phyloP scores from a whole-genome alignment of 352 stramenopile genomes.

The Globisporangium middletonii region DNA sequence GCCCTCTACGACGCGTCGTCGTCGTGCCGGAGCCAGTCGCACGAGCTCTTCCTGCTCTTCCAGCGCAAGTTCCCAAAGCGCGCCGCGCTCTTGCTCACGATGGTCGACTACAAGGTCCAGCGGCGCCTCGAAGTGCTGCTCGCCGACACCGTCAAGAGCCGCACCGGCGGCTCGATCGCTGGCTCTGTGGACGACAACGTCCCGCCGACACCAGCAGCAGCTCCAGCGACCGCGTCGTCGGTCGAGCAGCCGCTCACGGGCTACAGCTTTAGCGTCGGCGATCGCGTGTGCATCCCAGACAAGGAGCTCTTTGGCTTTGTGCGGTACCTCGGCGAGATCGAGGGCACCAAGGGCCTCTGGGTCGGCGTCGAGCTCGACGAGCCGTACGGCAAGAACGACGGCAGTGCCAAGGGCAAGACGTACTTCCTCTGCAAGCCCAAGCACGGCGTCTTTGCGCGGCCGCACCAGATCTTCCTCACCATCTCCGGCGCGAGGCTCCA shows the following conservation, averaged over 20 bases:
- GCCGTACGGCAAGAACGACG: conserved; percentile 77
- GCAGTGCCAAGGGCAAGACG: conserved; percentile 70
- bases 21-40: conserved; percentile 54
- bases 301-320: conserved; percentile 82
- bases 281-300: conserved; percentile 80
- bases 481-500: conserved; percentile 50
- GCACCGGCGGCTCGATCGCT: conserved; percentile 14
- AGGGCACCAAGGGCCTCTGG: conserved; percentile 63
- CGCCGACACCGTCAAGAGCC: conserved; percentile 10
- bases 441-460: conserved; percentile 72
- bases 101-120: conserved; percentile 81
- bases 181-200: conserved; percentile 50
- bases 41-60: conserved; percentile 67
- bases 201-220: not conserved
- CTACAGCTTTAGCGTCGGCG: conserved; percentile 52
- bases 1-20: conserved; percentile 77
- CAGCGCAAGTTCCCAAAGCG: conserved; percentile 77
- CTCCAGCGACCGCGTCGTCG: not conserved
- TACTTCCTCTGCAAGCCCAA: conserved; percentile 79
- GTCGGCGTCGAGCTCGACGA: conserved; percentile 77
- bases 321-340: conserved; percentile 68
- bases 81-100: conserved; percentile 49
- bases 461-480: conserved; percentile 70
- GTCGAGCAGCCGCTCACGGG: conserved; percentile 21
- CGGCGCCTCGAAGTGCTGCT: conserved; percentile 68